These are phyloP conservation scores for Hondaea fermentalgiana DNA, from an alignment of 108 stramenopile species.

Conservation along the genomic window DNA sequence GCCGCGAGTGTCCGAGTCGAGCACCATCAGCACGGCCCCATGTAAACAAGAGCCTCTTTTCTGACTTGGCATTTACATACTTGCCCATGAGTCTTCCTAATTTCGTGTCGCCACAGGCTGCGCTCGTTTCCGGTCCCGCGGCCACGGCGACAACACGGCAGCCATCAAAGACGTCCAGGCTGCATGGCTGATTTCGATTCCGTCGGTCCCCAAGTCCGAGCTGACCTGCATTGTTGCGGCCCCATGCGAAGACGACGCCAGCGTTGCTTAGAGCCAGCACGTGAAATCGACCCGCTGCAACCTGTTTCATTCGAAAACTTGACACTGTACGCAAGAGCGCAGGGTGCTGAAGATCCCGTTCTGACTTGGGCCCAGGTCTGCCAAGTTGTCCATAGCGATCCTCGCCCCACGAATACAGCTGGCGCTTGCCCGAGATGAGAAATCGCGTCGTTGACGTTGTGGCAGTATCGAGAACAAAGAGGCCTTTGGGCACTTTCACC, in stretches of 20 bases:
- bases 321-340: neutral
- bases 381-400: neutral
- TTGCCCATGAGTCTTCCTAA: neutral
- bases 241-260: neutral
- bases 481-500: neutral
- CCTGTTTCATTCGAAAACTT: neutral
- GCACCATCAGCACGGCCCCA: neutral
- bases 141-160: neutral
- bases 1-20: neutral
- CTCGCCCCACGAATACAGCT: neutral
- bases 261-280: neutral
- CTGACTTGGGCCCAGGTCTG: neutral
- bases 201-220: neutral
- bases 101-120: neutral
- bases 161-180: neutral
- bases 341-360: neutral
- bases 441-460: neutral
- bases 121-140: neutral
- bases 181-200: neutral
- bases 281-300: neutral
- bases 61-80: neutral
- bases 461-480: neutral
- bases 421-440: neutral
- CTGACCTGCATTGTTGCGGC: neutral
- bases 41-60: neutral